These are phyloP conservation scores for Nyssa sinensis DNA, from an alignment of 148 eudicot genomes.

Conservation along the genomic window DNA sequence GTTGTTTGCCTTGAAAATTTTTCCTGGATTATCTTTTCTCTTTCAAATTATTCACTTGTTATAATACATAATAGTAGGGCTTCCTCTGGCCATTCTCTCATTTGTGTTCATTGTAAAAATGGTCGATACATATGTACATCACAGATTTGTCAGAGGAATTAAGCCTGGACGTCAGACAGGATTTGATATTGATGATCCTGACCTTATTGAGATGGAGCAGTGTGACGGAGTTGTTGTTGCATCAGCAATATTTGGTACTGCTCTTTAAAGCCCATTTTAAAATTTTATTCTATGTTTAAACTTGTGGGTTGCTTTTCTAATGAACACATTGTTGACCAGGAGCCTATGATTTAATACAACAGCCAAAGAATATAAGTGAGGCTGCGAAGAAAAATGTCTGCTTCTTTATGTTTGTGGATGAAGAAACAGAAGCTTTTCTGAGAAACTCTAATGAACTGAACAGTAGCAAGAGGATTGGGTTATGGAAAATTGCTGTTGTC, in stretches of 20 bases:
- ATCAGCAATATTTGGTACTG: constrained; percentile 86
- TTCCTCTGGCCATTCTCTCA: background rate
- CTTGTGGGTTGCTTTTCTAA: constrained; percentile 20
- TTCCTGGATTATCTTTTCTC: background rate
- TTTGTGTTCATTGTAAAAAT: constrained; percentile 4
- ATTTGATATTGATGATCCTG: constrained; percentile 81
- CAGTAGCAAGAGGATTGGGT: constrained; percentile 55
- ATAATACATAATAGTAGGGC: background rate
- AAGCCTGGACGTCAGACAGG: constrained; percentile 88
- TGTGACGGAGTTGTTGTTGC: constrained; percentile 89
- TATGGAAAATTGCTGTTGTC: constrained; percentile 87
- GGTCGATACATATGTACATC: background rate
- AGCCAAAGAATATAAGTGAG: constrained; percentile 84
- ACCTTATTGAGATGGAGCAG: constrained; percentile 77
- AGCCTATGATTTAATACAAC: constrained; percentile 80
- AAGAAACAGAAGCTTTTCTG: constrained; percentile 72
- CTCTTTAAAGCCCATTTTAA: background rate
- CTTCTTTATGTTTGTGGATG: constrained; percentile 94
- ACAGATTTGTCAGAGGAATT: constrained; percentile 78
- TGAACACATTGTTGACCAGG: constrained; percentile 43
- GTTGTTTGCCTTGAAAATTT: background rate
- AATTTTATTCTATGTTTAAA: background rate
- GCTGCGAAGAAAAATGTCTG: constrained; percentile 67
- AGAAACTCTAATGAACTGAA: constrained; percentile 64
- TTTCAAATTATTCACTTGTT: background rate